Evolutionary conservation across 495 filamentous ascomycete species (phyloP).

Genomic region (Annulohypoxylon bovei): DNA sequence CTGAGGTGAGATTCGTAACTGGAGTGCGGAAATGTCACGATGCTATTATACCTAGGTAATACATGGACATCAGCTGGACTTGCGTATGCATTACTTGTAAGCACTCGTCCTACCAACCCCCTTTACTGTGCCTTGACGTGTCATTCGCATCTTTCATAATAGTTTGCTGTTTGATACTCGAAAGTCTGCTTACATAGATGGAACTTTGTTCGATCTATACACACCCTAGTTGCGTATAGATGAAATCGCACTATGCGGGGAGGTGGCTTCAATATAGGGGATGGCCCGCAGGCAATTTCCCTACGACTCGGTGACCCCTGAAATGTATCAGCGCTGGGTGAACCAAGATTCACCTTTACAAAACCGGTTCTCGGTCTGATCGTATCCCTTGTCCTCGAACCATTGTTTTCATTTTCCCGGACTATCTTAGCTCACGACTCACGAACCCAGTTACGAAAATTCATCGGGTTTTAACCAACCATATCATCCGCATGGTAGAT

Average conservation of each 20-base stretch:
- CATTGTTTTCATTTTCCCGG: neutral
- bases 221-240: neutral
- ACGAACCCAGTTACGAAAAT: slow-evolving; percentile 7
- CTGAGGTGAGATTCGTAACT: slow-evolving; percentile 4
- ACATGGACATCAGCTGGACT: neutral
- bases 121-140: neutral
- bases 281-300: slow-evolving; percentile 26
- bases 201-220: neutral
- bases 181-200: neutral
- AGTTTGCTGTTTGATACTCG: neutral
- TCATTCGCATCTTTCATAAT: neutral
- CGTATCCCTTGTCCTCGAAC: neutral
- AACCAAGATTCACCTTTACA: slow-evolving; percentile 4
- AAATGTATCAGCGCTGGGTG: slow-evolving; percentile 23
- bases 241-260: slow-evolving; percentile 27
- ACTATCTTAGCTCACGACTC: neutral
- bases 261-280: slow-evolving; percentile 25
- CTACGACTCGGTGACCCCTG: slow-evolving; percentile 15
- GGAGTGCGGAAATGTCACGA: neutral
- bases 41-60: neutral
- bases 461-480: neutral
- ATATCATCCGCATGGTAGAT: neutral
- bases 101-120: neutral
- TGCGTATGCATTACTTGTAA: neutral
- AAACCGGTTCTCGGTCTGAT: neutral